A percentile compares a stretch with the other conserved stretches of the same genome.
These are phyloP conservation scores for Sugiyamaella floridensis DNA, from an alignment of 805 yeast genomes.

Conservation along the genomic window DNA sequence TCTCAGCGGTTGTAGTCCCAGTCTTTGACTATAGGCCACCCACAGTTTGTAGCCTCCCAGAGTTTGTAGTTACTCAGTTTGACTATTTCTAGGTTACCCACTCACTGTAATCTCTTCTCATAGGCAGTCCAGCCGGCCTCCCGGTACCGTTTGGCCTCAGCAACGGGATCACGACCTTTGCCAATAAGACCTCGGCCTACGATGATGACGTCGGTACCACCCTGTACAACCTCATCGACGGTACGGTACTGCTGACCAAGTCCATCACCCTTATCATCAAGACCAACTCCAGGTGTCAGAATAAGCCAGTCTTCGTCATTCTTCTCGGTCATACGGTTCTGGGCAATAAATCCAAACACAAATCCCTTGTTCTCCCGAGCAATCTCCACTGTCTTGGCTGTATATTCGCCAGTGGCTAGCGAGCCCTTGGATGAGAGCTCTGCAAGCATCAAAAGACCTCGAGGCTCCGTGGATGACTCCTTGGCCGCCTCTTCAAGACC, in stretches of 20 bases:
- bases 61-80: no score
- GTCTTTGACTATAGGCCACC: no score
- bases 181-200: constrained; percentile 98
- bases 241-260: constrained; percentile 96
- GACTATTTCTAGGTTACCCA: no score
- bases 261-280: constrained; percentile 93
- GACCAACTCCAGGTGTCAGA: constrained; percentile 98
- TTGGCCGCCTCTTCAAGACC: constrained; percentile 78
- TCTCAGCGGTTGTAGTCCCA: no score
- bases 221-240: constrained; percentile 71
- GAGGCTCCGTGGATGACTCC: constrained; percentile 52
- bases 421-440: constrained; percentile 93
- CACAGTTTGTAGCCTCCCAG: no score
- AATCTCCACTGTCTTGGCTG: constrained; percentile 79
- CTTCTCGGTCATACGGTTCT: constrained; percentile 65
- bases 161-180: constrained; percentile 84
- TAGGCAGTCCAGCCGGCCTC: constrained; percentile 96
- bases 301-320: constrained; percentile 93
- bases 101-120: constrained; percentile 11
- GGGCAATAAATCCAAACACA: constrained; percentile 96
- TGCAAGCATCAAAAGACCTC: constrained; percentile 92
- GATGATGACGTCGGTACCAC: constrained; percentile 91
- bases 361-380: constrained; percentile 82
- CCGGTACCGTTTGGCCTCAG: constrained; percentile 82
- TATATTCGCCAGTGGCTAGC: constrained; percentile 86